A percentile compares a stretch with the other conserved stretches of the same genome.
Conservation (phyloP, 2,329 filamentous ascomycete species). For the Arthrobotrys megalospora region DNA sequence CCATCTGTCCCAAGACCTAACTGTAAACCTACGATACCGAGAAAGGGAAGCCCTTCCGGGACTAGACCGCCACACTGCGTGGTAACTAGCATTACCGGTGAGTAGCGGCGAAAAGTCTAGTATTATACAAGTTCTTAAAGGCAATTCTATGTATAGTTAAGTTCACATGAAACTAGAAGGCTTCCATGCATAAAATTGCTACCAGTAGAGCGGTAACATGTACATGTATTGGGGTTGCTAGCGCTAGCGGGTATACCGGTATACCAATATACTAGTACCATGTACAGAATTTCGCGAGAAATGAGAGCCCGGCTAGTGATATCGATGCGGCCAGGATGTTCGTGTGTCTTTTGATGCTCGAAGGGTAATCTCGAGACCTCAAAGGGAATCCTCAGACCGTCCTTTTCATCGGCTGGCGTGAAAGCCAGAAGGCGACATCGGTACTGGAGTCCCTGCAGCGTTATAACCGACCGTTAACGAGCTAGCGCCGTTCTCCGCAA, state of each 20-base stretch:
- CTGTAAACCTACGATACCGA: background rate
- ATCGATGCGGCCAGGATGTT: background rate
- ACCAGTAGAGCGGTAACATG: no score
- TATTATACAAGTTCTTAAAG: no score
- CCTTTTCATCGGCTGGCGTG: background rate
- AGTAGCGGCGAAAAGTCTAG: no score
- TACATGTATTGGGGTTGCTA: no score
- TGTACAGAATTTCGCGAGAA: background rate
- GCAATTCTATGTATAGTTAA: no score
- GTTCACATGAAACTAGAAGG: no score
- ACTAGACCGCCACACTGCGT: no score
- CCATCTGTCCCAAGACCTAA: background rate
- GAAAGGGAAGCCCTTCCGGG: background rate
- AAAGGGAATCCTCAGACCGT: background rate
- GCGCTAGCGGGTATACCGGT: no score
- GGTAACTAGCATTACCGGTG: no score
- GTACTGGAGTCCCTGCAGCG: slow-evolving; percentile 8
- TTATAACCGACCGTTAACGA: background rate
- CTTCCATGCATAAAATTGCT: no score
- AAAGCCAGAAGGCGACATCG: slow-evolving; percentile 15
- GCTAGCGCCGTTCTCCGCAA: slow-evolving; percentile 23
- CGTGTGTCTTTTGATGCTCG: no score
- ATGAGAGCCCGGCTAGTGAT: background rate
- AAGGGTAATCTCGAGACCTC: background rate
- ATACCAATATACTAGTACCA: background rate